A percentile compares a stretch with the other conserved stretches of the same genome.
phyloP scores from a whole-genome alignment of 2,329 filamentous ascomycete species.

The Plectosphaerella plurivora region DNA sequence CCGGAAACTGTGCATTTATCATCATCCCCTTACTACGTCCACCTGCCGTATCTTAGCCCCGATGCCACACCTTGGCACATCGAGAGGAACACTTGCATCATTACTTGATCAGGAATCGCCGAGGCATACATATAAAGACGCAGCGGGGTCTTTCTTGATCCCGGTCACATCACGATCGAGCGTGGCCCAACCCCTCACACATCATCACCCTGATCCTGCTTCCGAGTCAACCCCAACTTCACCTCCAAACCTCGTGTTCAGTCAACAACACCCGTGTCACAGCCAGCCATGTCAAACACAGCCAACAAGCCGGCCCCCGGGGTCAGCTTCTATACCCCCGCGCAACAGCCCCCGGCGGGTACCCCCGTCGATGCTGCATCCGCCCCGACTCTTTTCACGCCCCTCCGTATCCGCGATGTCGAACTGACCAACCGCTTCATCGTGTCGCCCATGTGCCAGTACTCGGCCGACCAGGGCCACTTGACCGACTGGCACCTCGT shows the following conservation, averaged over 20 bases:
- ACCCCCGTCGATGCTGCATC: constrained; percentile 33
- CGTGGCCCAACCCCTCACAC: not conserved
- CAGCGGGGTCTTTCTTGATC: not conserved
- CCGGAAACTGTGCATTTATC: no score
- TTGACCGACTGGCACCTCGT: constrained; percentile 77
- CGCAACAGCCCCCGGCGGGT: constrained; percentile 45
- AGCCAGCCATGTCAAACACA: constrained; percentile 16
- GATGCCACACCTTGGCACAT: not conserved
- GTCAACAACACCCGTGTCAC: not conserved
- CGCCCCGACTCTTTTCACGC: constrained; percentile 51
- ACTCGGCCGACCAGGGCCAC: constrained; percentile 58
- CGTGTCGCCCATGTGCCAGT: constrained; percentile 59
- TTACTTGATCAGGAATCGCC: not conserved
- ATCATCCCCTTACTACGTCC: no score
- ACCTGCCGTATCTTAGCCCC: no score
- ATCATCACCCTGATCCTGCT: not conserved
- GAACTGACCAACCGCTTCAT: constrained; percentile 53
- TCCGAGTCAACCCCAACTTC: not conserved
- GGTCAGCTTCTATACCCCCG: constrained; percentile 51
- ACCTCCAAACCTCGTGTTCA: not conserved
- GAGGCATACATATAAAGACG: not conserved
- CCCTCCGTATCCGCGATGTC: constrained; percentile 48
- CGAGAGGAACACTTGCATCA: not conserved
- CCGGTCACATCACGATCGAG: not conserved
- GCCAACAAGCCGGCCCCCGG: constrained; percentile 35